Evolutionary conservation across 2,329 filamentous ascomycete genomes (phyloP).

Genomic region (Neoarthrinium moseri): DNA sequence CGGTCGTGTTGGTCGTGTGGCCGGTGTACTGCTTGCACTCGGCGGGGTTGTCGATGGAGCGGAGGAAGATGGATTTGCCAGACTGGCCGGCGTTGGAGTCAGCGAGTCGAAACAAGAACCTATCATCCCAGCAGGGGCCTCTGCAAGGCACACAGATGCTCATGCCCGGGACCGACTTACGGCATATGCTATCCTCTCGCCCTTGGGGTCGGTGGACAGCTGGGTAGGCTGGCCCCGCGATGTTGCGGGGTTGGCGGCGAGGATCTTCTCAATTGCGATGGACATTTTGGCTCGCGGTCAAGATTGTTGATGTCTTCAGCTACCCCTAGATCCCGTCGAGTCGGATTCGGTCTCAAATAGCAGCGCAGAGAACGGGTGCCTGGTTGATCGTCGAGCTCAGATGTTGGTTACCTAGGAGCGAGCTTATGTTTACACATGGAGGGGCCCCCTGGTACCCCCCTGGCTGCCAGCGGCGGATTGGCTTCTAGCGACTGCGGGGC

Average conservation of each 20-base stretch:
- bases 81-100: conserved; percentile 52
- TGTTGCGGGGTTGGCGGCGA: conserved; percentile 82
- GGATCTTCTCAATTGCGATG: conserved; percentile 65
- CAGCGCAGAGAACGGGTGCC: not conserved
- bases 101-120: not conserved
- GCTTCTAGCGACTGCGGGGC: not conserved
- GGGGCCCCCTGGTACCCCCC: not conserved
- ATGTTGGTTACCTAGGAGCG: conserved; percentile 1
- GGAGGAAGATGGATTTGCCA: conserved; percentile 94
- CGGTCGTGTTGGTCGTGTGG: conserved; percentile 85
- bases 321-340: not conserved
- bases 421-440: not conserved
- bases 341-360: not conserved
- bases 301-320: not conserved
- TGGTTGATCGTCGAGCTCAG: not conserved
- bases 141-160: not conserved
- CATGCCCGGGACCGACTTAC: conserved; percentile 49
- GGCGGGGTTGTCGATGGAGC: conserved; percentile 87
- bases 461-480: not conserved
- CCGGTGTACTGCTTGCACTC: conserved; percentile 86
- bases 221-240: conserved; percentile 84
- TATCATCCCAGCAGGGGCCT: not conserved
- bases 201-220: conserved; percentile 83
- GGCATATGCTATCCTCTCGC: conserved; percentile 89
- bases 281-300: conserved; percentile 36